phyloP scores from a whole-genome alignment of 2,329 filamentous ascomycete genomes.

The Verticillium klebahnii region DNA sequence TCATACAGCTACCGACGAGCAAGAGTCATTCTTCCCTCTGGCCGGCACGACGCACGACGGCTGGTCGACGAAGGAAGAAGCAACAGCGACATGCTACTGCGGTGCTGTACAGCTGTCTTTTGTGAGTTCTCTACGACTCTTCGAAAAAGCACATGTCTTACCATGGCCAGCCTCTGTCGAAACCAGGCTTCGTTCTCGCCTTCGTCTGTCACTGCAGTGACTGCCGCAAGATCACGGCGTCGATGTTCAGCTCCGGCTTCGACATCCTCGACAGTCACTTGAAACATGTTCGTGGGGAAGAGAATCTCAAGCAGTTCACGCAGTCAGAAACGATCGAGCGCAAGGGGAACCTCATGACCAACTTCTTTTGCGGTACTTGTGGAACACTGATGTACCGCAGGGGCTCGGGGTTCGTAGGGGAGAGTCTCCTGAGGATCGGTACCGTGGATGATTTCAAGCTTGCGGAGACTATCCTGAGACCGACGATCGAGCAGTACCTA shows the following conservation, averaged over 20 bases:
- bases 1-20: no score
- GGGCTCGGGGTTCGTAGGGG: conserved; percentile 35
- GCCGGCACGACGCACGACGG: conserved; percentile 30
- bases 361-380: conserved; percentile 19
- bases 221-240: conserved; percentile 58
- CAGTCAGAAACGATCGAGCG: conserved; percentile 39
- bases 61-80: conserved; percentile 39
- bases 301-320: conserved; percentile 42
- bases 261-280: no score
- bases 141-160: no score
- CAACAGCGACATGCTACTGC: conserved; percentile 56
- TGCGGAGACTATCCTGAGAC: conserved; percentile 52
- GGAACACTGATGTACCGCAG: conserved; percentile 24
- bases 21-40: no score
- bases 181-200: conserved; percentile 37
- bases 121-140: conserved; percentile 26
- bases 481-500: conserved; percentile 46
- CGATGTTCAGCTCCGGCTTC: conserved; percentile 44
- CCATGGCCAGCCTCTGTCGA: conserved; percentile 34
- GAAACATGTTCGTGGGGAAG: conserved; percentile 43
- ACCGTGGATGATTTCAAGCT: conserved; percentile 58
- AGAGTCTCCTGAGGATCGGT: conserved; percentile 48
- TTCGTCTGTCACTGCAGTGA: conserved; percentile 59
- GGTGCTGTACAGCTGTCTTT: conserved; percentile 51
- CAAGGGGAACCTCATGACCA: conserved; percentile 49